Conservation (phyloP, 257 asterid genomes). For the Cynanchum wilfordii region DNA sequence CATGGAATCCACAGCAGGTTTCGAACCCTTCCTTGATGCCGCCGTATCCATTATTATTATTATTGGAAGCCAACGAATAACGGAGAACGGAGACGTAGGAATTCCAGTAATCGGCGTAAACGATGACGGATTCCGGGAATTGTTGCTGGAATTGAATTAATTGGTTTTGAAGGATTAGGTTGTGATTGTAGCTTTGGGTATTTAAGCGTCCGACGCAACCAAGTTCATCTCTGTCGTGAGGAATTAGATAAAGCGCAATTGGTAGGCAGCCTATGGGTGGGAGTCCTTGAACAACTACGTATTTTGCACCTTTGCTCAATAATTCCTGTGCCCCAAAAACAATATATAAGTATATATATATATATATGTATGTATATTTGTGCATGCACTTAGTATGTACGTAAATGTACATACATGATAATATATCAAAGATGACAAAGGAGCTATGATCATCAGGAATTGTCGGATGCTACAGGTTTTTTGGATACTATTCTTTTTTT, state of each 20-base stretch:
- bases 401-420: no score
- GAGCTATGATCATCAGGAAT: no score
- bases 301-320: slow-evolving; percentile 62
- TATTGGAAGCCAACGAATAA: no score
- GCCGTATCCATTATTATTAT: slow-evolving; percentile 26
- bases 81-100: slow-evolving; percentile 37
- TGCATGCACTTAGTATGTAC: no score
- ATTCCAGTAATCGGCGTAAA: slow-evolving; percentile 59
- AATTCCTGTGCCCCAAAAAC: slow-evolving; percentile 32
- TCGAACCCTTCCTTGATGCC: slow-evolving; percentile 55
- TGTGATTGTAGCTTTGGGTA: slow-evolving; percentile 35
- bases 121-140: slow-evolving; percentile 44
- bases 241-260: slow-evolving; percentile 25
- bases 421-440: no score
- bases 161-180: slow-evolving; percentile 39
- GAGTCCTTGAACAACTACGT: slow-evolving; percentile 71
- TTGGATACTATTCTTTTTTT: no score
- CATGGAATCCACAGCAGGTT: slow-evolving; percentile 67
- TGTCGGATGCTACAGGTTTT: no score
- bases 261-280: slow-evolving; percentile 90
- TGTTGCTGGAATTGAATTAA: slow-evolving; percentile 29
- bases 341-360: no score
- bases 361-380: no score
- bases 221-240: slow-evolving; percentile 41
- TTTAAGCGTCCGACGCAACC: slow-evolving; percentile 57